These are phyloP conservation scores for Coemansia sp. DNA, from an alignment of 192 early-diverging fungal species.

Conservation along the genomic window DNA sequence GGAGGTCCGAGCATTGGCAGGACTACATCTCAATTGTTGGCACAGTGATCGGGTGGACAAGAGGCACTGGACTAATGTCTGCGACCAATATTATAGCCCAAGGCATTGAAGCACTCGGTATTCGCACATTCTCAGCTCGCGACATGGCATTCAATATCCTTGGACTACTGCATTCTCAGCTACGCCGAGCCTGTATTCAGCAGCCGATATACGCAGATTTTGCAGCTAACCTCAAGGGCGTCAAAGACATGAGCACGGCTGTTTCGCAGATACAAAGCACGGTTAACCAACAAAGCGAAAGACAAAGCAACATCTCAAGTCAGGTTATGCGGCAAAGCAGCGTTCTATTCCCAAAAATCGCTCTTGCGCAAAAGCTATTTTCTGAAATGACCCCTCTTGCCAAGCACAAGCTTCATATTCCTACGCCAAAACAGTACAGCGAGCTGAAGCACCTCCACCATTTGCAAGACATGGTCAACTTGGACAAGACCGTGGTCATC, in stretches of 20 bases:
- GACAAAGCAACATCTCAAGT: neutral
- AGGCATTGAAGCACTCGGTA: conserved; percentile 79
- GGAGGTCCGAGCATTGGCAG: conserved; percentile 86
- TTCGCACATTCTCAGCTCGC: conserved; percentile 82
- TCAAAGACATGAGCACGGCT: conserved; percentile 42
- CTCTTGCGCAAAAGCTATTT: neutral
- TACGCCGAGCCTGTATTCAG: conserved; percentile 65
- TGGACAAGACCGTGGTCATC: conserved; percentile 87
- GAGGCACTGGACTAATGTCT: conserved; percentile 92
- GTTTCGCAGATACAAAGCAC: neutral
- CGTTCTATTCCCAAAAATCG: neutral
- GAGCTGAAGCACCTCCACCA: conserved; percentile 67
- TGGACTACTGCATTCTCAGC: conserved; percentile 76
- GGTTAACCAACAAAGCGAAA: conserved; percentile 4
- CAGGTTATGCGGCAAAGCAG: conserved; percentile 2
- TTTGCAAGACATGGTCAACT: conserved; percentile 74
- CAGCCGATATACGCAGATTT: conserved; percentile 89
- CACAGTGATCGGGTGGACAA: too few relatives aligned
- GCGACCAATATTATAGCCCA: conserved; percentile 82
- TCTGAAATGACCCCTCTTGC: conserved; percentile 62
- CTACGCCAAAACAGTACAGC: conserved; percentile 64
- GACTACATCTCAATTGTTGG: conserved; percentile 81
- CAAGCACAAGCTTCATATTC: conserved; percentile 88
- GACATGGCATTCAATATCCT: conserved; percentile 95
- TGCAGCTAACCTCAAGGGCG: conserved; percentile 76